These are phyloP conservation scores for Claviceps capensis DNA, from an alignment of 2,329 filamentous ascomycete species.

Conservation along the genomic window DNA sequence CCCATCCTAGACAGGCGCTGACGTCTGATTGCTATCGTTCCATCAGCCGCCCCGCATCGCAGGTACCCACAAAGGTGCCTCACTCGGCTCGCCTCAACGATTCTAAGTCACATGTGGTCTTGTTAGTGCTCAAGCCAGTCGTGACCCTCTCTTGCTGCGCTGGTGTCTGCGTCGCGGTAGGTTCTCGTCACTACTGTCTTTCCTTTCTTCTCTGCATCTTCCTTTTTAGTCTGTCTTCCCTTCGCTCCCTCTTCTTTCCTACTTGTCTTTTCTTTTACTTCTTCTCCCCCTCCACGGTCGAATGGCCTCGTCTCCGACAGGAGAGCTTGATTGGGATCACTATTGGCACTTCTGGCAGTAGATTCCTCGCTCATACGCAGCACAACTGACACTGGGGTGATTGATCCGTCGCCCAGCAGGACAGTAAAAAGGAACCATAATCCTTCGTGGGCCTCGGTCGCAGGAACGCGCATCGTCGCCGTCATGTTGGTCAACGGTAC, in stretches of 20 bases:
- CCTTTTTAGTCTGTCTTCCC: neutral
- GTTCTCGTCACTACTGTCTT: neutral
- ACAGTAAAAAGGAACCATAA: neutral
- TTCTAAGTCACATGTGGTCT: slow-evolving; percentile 4
- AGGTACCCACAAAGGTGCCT: neutral
- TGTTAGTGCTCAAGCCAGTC: neutral
- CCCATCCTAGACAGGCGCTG: too few species aligned
- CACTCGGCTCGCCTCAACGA: slow-evolving; percentile 1
- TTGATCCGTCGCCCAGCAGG: neutral
- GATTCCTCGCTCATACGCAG: neutral
- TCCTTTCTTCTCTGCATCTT: neutral
- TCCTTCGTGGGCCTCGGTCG: neutral
- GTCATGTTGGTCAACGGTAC: slow-evolving; percentile 1
- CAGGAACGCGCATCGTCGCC: neutral
- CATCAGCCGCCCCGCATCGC: slow-evolving; percentile 1
- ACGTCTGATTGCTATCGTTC: neutral
- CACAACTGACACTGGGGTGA: neutral
- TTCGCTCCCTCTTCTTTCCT: neutral
- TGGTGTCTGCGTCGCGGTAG: neutral
- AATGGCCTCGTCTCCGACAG: neutral
- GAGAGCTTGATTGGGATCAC: neutral
- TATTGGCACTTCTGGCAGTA: neutral
- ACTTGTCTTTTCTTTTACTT: neutral
- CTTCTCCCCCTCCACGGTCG: neutral
- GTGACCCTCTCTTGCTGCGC: neutral